Percentiles rank a stretch among this genome's conserved stretches.
Conservation (phyloP, 441 rosid species). For the Kokia cookei region DNA sequence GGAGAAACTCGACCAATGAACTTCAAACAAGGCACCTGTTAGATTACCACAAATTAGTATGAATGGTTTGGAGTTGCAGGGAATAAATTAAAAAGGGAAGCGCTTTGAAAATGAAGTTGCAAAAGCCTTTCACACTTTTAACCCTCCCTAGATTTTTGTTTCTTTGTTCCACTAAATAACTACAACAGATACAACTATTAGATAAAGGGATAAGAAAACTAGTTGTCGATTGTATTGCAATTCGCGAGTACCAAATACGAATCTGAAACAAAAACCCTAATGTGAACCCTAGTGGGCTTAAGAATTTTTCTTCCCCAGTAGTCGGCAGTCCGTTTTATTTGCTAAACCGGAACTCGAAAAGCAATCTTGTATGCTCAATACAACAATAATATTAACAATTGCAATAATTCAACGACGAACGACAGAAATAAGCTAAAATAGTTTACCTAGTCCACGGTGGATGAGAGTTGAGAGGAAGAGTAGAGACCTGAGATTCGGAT, state of each 20-base stretch:
- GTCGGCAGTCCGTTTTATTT: background rate
- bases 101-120: background rate
- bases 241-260: background rate
- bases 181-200: background rate
- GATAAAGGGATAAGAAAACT: background rate
- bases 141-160: background rate
- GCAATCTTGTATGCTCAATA: background rate
- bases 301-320: background rate
- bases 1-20: slow-evolving; percentile 22
- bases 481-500: background rate
- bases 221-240: background rate
- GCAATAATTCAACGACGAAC: background rate
- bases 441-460: background rate
- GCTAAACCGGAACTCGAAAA: background rate
- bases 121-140: background rate
- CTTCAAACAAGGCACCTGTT: slow-evolving; percentile 17
- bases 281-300: background rate
- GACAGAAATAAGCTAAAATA: background rate
- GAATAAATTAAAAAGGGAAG: background rate
- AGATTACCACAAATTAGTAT: background rate
- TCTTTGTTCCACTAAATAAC: background rate
- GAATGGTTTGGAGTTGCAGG: background rate
- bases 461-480: background rate
- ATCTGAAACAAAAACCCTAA: background rate
- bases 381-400: background rate